These are phyloP conservation scores for Phytophthora foliorum DNA, from an alignment of 352 stramenopile species.

Conservation along the genomic window DNA sequence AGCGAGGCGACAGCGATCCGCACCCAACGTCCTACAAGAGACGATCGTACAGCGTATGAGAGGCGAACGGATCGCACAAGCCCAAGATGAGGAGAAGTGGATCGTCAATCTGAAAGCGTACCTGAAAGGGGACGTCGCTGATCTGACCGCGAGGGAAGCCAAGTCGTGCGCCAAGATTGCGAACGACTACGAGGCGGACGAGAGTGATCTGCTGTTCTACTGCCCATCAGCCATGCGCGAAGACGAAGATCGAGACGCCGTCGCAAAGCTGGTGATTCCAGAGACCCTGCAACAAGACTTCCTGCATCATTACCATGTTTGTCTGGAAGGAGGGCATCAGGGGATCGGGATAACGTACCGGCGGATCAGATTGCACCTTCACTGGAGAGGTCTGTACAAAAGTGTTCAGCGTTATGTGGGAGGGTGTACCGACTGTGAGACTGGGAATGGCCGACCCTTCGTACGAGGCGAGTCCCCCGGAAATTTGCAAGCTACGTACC, in stretches of 20 bases:
- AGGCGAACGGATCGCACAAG: neutral
- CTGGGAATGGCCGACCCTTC: slow-evolving; percentile 18
- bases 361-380: neutral
- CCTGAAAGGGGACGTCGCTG: neutral
- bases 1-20: no score
- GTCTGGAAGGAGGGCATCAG: neutral
- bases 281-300: neutral
- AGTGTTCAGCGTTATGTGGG: neutral
- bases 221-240: neutral
- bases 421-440: slow-evolving; percentile 25
- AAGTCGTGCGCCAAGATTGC: neutral
- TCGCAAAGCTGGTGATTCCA: neutral
- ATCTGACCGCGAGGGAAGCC: neutral
- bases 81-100: slow-evolving; percentile 1
- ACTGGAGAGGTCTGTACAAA: neutral
- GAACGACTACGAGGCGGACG: neutral
- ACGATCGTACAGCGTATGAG: no score
- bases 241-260: neutral
- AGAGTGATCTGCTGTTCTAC: neutral
- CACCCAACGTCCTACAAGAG: no score
- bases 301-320: neutral
- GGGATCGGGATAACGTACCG: neutral
- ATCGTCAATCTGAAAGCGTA: neutral
- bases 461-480: slow-evolving; percentile 13
- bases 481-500: no score